phyloP scores from a whole-genome alignment of 495 filamentous ascomycete genomes.

The Xylaria sp. region DNA sequence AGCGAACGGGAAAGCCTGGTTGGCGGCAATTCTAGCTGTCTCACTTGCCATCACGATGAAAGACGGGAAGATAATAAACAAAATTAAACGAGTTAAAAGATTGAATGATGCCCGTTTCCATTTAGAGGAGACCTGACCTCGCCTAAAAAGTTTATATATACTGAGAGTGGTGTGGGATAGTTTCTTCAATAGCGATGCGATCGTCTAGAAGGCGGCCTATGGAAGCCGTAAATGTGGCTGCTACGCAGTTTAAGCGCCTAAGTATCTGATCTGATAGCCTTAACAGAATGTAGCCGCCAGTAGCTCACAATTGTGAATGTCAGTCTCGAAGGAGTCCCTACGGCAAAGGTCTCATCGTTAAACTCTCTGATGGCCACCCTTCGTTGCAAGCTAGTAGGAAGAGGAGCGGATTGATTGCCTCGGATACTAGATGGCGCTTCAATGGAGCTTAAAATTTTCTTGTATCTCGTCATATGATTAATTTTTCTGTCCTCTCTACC shows the following conservation, averaged over 20 bases:
- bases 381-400: no score
- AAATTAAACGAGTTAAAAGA: background rate
- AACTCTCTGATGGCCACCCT: no score
- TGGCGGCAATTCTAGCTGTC: background rate
- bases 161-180: background rate
- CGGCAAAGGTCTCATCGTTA: background rate
- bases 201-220: background rate
- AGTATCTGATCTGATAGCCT: background rate
- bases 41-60: background rate
- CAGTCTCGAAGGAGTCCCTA: background rate
- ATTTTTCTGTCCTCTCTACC: background rate
- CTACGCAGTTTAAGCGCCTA: background rate
- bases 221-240: background rate
- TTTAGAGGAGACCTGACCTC: background rate
- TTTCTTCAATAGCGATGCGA: background rate
- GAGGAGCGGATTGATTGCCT: background rate
- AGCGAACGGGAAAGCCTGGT: background rate
- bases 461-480: background rate
- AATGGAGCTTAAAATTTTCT: background rate
- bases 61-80: background rate
- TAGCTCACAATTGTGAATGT: background rate
- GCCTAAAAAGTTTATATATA: background rate
- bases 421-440: no score
- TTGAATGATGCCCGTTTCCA: background rate
- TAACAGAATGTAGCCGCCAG: background rate